Evolutionary conservation across 2,329 filamentous ascomycete genomes (phyloP).

Genomic region (Colletotrichum filicis): DNA sequence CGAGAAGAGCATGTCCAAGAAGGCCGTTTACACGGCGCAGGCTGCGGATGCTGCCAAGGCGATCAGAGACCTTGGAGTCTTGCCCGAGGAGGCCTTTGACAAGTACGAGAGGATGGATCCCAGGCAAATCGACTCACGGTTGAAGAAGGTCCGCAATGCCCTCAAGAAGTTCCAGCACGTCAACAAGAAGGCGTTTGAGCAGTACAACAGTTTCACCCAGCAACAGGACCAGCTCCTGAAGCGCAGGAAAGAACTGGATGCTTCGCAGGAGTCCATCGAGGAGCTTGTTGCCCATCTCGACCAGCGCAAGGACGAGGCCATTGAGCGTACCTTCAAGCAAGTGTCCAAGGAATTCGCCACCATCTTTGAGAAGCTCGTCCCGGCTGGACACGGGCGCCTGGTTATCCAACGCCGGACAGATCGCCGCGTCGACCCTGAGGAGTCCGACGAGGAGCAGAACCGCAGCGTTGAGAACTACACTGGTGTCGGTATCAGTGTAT

Average conservation of each 20-base stretch:
- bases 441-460: constrained; percentile 75
- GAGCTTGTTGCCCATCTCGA: constrained; percentile 93
- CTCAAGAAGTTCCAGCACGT: constrained; percentile 98
- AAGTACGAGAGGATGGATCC: constrained; percentile 88
- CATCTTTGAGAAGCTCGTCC: constrained; percentile 95
- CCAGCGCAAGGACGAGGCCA: constrained; percentile 96
- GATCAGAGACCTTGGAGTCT: constrained; percentile 90
- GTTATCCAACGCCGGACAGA: constrained; percentile 94
- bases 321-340: constrained; percentile 98
- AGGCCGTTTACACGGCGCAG: constrained; percentile 80
- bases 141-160: constrained; percentile 91
- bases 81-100: constrained; percentile 93
- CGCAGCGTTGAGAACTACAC: constrained; percentile 92
- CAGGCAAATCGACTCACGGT: constrained; percentile 73
- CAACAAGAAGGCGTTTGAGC: constrained; percentile 99
- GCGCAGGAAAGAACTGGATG: constrained; percentile 87
- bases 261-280: constrained; percentile 87
- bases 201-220: constrained; percentile 96
- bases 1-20: constrained; percentile 92
- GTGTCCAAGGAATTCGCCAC: constrained; percentile 92
- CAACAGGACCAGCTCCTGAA: constrained; percentile 89
- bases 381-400: constrained; percentile 88
- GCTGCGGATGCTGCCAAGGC: constrained; percentile 86
- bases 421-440: constrained; percentile 66
- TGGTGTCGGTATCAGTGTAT: constrained; percentile 95